Evolutionary conservation across 805 yeast genomes (phyloP), one percentile per base, ranked within the genome.

Genomic region (Candida insectorum): DNA sequence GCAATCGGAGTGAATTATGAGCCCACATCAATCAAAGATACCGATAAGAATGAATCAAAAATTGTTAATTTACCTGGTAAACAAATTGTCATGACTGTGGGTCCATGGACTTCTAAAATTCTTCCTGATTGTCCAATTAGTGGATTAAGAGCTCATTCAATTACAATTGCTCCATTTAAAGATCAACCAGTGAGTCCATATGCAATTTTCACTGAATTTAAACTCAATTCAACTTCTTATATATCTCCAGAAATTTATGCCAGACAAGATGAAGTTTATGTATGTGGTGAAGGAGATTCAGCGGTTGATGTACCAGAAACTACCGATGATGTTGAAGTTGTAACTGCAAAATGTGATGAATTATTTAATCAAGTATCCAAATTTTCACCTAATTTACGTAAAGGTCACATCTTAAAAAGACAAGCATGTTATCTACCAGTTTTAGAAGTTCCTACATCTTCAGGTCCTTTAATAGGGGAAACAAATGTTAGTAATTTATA

Each of bases 401-500:
- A 71, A 33, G 97, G 97, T 22, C 78, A 77, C 41, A 75, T 91
- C 25, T 65, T 85, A 42, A 79, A 82, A 48, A 75, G 86, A 41
- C 97, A 93, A 62, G 97, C 97, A 3, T 91, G 98, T 59, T 91
- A 88, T 57, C 69, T 91, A 49, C 98, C 98, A 0, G 96, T 91
- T 4, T 72, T 91, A 32, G 96, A 91, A 54, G 91, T 88, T 6
- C 95, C 97, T 1, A 83, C 94, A 4, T 77, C 86, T 24, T 77
- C 91, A 2, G 98, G 98, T 5, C 98, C 98, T 0, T 66, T 93
- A 34, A 81, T 91, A 47, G 98, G 98, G 28, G 91, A 85, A 48
- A 91, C 97, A 0, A 88, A 88, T 50, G 94, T 89, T 6, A 77
- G 74, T 15, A 79, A 81, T 40, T 64, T 91, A 40, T 84, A 66